Evolutionary conservation across 495 filamentous ascomycete genomes (phyloP), one percentile per base, ranked within the genome.

Genomic region (Parathielavia hyrcaniae): DNA sequence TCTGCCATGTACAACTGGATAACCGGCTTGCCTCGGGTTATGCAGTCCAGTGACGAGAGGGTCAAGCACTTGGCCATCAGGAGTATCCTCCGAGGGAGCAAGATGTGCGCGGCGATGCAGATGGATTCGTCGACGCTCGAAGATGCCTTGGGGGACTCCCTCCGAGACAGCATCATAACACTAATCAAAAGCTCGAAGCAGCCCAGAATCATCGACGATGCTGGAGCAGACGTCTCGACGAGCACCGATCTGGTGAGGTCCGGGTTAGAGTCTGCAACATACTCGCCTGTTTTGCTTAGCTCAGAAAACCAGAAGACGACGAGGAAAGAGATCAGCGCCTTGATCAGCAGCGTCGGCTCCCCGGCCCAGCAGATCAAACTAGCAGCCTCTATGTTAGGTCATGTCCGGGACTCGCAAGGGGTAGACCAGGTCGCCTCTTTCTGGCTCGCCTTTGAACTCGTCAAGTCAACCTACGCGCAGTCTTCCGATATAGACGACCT

Each of bases 31-130:
- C 87, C 95, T 4, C 79, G 90, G 39, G 71, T 88, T 12, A 93
- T 97, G 82, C 88, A 91, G 67, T 83, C 84, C 23, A 87, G 83
- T 55, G 92, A 99, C 55, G 90, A 97, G 60, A 78, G 72, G 9
- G 71, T 83, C 35, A 95, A 93, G 65, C 77, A 83, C 41, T 79
- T 80, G 63, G 84, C 83, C 19, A 81, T 96, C 50, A 76, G 80
- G 35, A 86, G 88, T 59, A 81, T 97, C 43, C 83, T 85, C 5
- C 82, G 84, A 41, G 84, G 87, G 0, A 87, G 85, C 57, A 76
- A 81, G n/a, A 67, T 96, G 9, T 73, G 95, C 5, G 79, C 78
- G 5, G 78, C 82, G 14, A 70, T 86, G 32, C 81, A 82, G 32
- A 73, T 84, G n/a, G 85, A 85, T 50, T 86, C 86, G 3, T 80